Conservation (phyloP, 2,329 filamentous ascomycete species). For the Alternaria rosae region DNA sequence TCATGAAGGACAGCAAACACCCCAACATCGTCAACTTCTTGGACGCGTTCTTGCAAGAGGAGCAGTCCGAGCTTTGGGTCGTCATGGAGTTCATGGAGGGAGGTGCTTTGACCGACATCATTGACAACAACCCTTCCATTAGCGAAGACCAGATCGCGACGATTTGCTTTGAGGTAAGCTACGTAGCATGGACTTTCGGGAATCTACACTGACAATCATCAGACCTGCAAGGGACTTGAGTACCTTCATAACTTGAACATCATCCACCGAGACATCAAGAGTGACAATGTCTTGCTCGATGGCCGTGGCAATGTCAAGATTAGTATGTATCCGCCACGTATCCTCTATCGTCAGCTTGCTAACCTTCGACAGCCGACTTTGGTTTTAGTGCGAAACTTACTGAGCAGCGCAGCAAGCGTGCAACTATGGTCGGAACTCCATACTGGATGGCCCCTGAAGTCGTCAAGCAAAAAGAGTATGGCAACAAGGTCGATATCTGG, state of each 20-base stretch:
- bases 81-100: conserved; percentile 99
- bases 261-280: conserved; percentile 99
- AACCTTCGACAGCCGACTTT: conserved; percentile 78
- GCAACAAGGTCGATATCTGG: conserved; percentile 98
- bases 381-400: conserved; percentile 99
- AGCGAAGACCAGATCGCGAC: conserved; percentile 97
- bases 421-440: conserved; percentile 98
- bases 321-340: conserved; percentile 66
- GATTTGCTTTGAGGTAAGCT: conserved; percentile 88
- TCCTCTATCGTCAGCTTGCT: neutral
- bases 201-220: conserved; percentile 35
- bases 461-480: conserved; percentile 99
- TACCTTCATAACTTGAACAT: conserved; percentile 96
- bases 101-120: conserved; percentile 95
- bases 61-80: conserved; percentile 96
- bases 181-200: neutral
- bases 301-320: conserved; percentile 97
- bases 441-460: conserved; percentile 99
- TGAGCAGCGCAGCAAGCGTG: conserved; percentile 94
- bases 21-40: conserved; percentile 99
- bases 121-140: conserved; percentile 95
- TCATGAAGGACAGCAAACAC: conserved; percentile 99
- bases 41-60: conserved; percentile 94
- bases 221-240: conserved; percentile 95
- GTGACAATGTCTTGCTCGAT: conserved; percentile 95